These are phyloP conservation scores for Coprinopsis sp. DNA, from an alignment of 768 basidiomycete genomes.

Conservation along the genomic window DNA sequence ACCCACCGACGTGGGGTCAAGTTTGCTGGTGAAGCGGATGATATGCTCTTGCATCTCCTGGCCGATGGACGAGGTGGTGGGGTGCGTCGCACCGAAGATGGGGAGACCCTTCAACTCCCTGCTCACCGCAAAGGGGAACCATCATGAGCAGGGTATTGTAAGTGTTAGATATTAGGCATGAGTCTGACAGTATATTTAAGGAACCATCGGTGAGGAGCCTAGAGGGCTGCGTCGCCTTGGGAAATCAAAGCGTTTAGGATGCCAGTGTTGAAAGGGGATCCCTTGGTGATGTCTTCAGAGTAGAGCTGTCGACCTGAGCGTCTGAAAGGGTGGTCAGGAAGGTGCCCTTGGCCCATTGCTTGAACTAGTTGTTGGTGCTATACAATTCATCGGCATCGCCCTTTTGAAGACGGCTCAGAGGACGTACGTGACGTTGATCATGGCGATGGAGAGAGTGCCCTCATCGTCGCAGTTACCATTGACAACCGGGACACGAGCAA, in stretches of 20 bases:
- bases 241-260: slow-evolving; percentile 38
- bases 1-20: slow-evolving; percentile 15
- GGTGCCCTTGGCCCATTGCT: slow-evolving; percentile 17
- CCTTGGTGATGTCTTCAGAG: slow-evolving; percentile 35
- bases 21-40: slow-evolving; percentile 36
- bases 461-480: slow-evolving; percentile 60
- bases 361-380: slow-evolving; percentile 22
- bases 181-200: slow-evolving; percentile 30
- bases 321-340: slow-evolving; percentile 30
- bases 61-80: slow-evolving; percentile 31
- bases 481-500: slow-evolving; percentile 47
- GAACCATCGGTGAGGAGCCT: slow-evolving; percentile 45
- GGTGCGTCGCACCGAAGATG: slow-evolving; percentile 37
- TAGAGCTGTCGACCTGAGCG: slow-evolving; percentile 30
- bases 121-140: slow-evolving; percentile 28
- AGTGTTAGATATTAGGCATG: slow-evolving; percentile 38
- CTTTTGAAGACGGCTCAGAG: not conserved
- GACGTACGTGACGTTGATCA: slow-evolving; percentile 44
- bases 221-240: slow-evolving; percentile 47
- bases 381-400: not conserved
- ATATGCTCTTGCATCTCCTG: slow-evolving; percentile 40
- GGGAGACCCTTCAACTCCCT: slow-evolving; percentile 39
- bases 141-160: slow-evolving; percentile 22
- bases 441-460: slow-evolving; percentile 49
- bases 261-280: slow-evolving; percentile 52